phyloP scores from a whole-genome alignment of 306 rosid species.

The Acacia crassicarpa region DNA sequence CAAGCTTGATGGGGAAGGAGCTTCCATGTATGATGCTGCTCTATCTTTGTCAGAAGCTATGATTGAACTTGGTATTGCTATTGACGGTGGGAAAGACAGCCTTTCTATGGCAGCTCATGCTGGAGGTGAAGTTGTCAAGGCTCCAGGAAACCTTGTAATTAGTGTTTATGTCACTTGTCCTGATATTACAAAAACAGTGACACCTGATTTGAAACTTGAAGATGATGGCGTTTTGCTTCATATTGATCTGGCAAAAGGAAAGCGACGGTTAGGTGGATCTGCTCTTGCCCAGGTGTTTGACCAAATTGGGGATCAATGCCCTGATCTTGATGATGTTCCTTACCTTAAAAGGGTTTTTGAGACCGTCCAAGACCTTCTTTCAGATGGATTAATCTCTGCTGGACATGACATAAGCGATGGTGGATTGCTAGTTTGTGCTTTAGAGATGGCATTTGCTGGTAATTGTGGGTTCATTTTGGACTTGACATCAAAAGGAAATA shows the following conservation, averaged over 20 bases:
- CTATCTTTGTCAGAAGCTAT: conserved; percentile 71
- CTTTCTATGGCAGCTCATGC: conserved; percentile 91
- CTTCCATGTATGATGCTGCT: conserved; percentile 90
- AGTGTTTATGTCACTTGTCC: conserved; percentile 92
- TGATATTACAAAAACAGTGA: conserved; percentile 85
- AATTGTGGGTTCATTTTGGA: conserved; percentile 65
- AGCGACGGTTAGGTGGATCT: conserved; percentile 83
- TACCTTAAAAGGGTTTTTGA: conserved; percentile 80
- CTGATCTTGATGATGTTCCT: conserved; percentile 80
- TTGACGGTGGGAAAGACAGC: conserved; percentile 95
- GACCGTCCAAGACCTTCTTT: conserved; percentile 73
- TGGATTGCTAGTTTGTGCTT: conserved; percentile 71
- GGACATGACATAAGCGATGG: conserved; percentile 98
- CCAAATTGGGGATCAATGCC: conserved; percentile 77
- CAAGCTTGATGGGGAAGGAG: conserved; percentile 93
- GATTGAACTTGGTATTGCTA: conserved; percentile 89
- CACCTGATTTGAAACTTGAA: conserved; percentile 81
- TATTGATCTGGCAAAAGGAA: conserved; percentile 76
- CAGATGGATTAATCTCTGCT: conserved; percentile 73
- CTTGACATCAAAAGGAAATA: conserved; percentile 55
- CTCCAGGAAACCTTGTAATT: conserved; percentile 92
- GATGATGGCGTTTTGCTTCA: conserved; percentile 81
- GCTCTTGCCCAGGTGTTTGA: conserved; percentile 90
- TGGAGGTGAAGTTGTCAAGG: conserved; percentile 82
- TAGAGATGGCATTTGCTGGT: conserved; percentile 97